Percentiles rank a stretch among this genome's conserved stretches.
Conservation (phyloP, 176 grass and related monocot genomes). For the Canna indica region DNA sequence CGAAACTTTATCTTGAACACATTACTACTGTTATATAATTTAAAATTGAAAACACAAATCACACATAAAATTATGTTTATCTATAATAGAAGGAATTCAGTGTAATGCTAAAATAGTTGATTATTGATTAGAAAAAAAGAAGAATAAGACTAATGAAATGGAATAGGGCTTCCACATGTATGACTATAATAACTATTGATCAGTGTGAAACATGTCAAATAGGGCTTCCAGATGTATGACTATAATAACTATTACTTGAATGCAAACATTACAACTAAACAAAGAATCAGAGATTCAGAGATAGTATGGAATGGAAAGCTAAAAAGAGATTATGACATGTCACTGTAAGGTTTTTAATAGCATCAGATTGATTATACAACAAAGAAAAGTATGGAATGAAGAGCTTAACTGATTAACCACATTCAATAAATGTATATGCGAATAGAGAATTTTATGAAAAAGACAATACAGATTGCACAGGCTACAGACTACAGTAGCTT, state of each 20-base stretch:
- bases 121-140: not conserved
- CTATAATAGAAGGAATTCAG: not conserved
- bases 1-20: not conserved
- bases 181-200: too few species aligned
- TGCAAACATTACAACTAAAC: too few species aligned
- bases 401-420: not conserved
- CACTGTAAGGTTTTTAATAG: too few species aligned
- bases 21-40: not conserved
- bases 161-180: too few species aligned
- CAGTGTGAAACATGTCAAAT: too few species aligned
- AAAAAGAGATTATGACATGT: too few species aligned
- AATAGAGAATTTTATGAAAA: not conserved
- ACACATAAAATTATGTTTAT: not conserved
- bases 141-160: not conserved
- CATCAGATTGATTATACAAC: too few species aligned
- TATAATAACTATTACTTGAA: too few species aligned
- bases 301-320: too few species aligned
- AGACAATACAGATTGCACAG: too few species aligned
- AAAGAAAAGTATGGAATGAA: not conserved
- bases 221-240: not conserved
- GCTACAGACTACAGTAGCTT: too few species aligned
- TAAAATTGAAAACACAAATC: not conserved
- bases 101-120: not conserved
- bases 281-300: too few species aligned
- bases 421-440: not conserved